Conservation (phyloP, 352 stramenopile species). For the Globisporangium okanoganense region DNA sequence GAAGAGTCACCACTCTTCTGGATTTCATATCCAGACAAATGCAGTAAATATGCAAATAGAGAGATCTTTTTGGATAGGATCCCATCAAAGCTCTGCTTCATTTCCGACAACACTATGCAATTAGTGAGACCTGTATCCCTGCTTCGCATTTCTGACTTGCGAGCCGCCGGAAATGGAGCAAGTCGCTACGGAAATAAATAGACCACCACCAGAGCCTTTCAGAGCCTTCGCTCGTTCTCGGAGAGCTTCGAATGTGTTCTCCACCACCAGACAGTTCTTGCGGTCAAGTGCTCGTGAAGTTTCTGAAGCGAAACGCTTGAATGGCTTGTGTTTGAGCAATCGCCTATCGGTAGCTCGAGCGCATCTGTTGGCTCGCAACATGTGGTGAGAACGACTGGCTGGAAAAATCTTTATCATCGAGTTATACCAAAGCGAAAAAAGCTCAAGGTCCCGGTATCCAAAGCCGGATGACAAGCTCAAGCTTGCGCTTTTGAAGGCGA, state of each 20-base stretch:
- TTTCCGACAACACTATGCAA: background rate
- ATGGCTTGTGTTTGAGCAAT: no score
- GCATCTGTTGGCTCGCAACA: no score
- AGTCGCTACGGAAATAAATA: background rate
- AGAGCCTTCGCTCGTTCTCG: no score
- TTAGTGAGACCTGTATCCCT: background rate
- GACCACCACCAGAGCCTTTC: no score
- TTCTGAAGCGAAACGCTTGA: conserved; percentile 2
- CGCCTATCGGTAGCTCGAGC: no score
- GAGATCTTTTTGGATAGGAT: background rate
- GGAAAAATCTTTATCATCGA: no score
- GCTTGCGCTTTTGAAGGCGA: no score
- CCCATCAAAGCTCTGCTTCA: no score
- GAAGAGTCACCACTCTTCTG: background rate
- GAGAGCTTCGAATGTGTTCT: background rate
- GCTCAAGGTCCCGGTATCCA: no score
- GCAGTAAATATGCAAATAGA: background rate
- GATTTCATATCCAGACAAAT: background rate
- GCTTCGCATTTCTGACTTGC: background rate
- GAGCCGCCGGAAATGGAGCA: background rate
- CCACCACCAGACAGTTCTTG: background rate
- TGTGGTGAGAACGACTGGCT: no score
- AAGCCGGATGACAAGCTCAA: no score
- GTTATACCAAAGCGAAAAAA: no score
- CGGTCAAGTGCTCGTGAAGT: background rate